Evolutionary conservation across 2,329 filamentous ascomycete species (phyloP), one percentile per base, ranked within the genome.

Genomic region (Beauveria caledonica): DNA sequence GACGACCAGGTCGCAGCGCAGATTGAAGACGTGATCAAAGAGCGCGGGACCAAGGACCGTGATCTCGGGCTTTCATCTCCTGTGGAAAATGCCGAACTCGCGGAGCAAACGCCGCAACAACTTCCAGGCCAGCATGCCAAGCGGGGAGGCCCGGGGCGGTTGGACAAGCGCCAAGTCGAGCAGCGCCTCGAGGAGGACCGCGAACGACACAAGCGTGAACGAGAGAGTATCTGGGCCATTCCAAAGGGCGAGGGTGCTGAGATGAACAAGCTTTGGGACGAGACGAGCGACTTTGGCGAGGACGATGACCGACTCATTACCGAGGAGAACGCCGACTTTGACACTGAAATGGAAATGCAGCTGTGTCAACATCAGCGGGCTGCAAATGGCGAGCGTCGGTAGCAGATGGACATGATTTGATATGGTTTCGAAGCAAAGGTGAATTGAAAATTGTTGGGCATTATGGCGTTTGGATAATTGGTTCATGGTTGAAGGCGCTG

Each of bases 151-250:
- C 68, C 71, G 5, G 73, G 75, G 29, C 72, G 76, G 17, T 72
- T 94, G 56, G 90, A 97, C 69, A 94, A 93, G 74, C 83, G 88
- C 60, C 90, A 96, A 75, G 89, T 97, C 58, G 92, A 97, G 75
- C 92, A 97, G 77, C 82, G 94, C 45, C 96, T 99, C 64, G 95
- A 99, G 68, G 95, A 99, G 74, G 94, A 99, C 73, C 81, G 94
- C 3, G 94, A 99, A 73, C 80, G 94, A 48, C 95, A 99, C 73
- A 99, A 99, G 79, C 80, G 93, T 48, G 78, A 93, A 68, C 79
- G 94, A 23, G 94, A 99, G 76, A 92, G 87, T 67, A 95, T 96
- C 64, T 99, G 95, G 94, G 90, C 92, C 0, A 86, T 96, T 2
- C 84, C 84, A 33, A 80, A 82, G 9, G 68, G 66, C 9, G 79